Evolutionary conservation across 345 rosid genomes (phyloP).

Genomic region (Eucalyptus sp.): DNA sequence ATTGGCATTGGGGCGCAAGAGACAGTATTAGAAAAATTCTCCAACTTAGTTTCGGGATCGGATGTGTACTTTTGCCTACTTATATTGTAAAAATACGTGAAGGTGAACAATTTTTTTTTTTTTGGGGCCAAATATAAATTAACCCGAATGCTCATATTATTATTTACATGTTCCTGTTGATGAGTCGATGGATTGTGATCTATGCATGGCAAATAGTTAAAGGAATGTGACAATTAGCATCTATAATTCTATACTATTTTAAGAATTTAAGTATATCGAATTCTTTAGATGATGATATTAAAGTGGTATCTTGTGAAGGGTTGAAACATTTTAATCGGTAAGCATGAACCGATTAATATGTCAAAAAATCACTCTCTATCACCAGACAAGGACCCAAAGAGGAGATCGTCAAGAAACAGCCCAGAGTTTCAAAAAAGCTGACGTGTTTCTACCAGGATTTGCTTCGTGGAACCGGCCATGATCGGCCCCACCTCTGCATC

Average conservation of each 20-base stretch:
- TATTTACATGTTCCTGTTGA: not conserved
- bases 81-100: not conserved
- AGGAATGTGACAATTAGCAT: not conserved
- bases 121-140: not conserved
- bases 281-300: not conserved
- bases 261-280: not conserved
- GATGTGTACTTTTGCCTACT: not conserved
- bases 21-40: not conserved
- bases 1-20: not conserved
- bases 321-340: fast-evolving
- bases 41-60: not conserved
- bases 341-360: not conserved
- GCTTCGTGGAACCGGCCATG: not conserved
- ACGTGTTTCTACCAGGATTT: not conserved
- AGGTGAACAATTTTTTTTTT: not conserved
- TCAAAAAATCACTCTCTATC: not conserved
- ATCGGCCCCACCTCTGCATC: too few relatives aligned
- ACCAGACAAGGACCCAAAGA: not conserved
- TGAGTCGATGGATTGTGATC: not conserved
- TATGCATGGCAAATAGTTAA: not conserved
- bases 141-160: not conserved
- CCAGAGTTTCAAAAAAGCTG: not conserved
- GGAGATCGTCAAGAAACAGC: not conserved
- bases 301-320: not conserved
- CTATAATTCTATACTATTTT: too few relatives aligned